These are phyloP conservation scores for Camellia granthamiana DNA, from an alignment of 148 eudicot genomes.

Conservation along the genomic window DNA sequence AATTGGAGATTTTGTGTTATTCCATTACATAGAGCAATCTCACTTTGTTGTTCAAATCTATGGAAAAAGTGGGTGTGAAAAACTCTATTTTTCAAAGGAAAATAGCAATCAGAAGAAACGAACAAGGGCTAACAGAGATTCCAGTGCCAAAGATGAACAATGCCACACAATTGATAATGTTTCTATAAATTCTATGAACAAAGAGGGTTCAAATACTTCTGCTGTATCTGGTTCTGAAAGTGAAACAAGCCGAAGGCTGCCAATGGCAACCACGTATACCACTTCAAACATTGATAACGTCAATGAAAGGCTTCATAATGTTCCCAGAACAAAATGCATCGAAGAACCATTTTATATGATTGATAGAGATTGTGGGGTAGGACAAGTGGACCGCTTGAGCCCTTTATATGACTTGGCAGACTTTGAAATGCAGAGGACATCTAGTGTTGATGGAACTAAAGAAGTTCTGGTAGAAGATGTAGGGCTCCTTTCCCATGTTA, in stretches of 20 bases:
- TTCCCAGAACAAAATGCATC: not conserved
- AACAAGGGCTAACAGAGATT: constrained; percentile 12
- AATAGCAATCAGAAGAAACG: constrained; percentile 26
- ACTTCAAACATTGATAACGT: constrained; percentile 9
- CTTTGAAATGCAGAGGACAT: constrained; percentile 42
- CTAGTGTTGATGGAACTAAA: constrained; percentile 15
- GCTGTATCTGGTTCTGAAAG: constrained; percentile 19
- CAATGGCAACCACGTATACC: constrained; percentile 10
- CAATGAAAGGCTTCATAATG: not conserved
- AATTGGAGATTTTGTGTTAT: constrained; percentile 48
- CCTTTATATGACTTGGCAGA: constrained; percentile 37
- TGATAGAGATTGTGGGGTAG: constrained; percentile 25
- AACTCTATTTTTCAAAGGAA: constrained; percentile 13
- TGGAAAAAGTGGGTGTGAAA: constrained; percentile 56
- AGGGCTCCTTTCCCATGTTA: constrained; percentile 8
- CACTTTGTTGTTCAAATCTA: constrained; percentile 57
- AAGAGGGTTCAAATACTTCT: constrained; percentile 12
- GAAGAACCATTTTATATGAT: constrained; percentile 41
- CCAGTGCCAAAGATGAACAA: constrained; percentile 15
- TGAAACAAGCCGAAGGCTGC: constrained; percentile 14
- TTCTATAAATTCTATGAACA: constrained; percentile 9
- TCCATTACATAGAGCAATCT: constrained; percentile 30
- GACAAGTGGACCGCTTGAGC: constrained; percentile 26
- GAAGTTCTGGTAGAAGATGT: constrained; percentile 13
- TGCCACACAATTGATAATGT: constrained; percentile 1